Base-by-base conservation (phyloP, 352 stramenopile genomes). In the Halophytophthora batemanensis region DNA sequence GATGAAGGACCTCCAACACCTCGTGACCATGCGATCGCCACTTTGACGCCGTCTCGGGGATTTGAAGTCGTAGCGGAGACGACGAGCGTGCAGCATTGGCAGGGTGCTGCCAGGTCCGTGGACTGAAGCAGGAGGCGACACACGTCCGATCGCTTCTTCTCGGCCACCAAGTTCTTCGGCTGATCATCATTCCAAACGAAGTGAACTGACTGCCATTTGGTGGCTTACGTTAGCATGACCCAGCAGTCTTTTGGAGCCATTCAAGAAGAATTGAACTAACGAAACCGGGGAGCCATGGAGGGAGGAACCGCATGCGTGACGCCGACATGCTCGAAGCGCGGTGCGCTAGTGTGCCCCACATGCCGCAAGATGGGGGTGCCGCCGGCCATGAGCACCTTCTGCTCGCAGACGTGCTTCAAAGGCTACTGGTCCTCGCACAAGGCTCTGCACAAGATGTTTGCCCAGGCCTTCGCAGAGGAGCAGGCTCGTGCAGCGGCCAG, bases 351-450 rank as follows among this genome's bases (percentile, higher is more conserved):
- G 49, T 96, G 87, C 43, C 87, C 87, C 22, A 92, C 77, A n/a
- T 96, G 86, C 72, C 86, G 88, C 61, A 90, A 88, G 64, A 57
- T 95, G 17, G 77, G 73, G 19, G 66, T 95, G 21, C 83, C 84
- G n/a, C 48, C 72, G n/a, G 66, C 76, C 41, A 80, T 80, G 59
- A 83, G 70, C 61, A 74, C 59, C 23, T 97, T 96, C 70, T 97
- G 87, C 72, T 74, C 64, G 29, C 89, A 98, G 76, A 68, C 87
- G 6, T 98, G 95, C 63, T 98, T 99, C 75, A 98, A 98, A 65
- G 55, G 53, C 13, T 90, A 96, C 69, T 98, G 96, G 76, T 61
- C 69, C 12, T 64, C 76, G 39, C 95, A 98, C 75, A 98, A 98
- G 64, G 63, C 75, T 56, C 73, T 98, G 25, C 96, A 98, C 77